Base-by-base conservation (phyloP, 768 basidiomycete genomes). In the Pleurotus sapidus region DNA sequence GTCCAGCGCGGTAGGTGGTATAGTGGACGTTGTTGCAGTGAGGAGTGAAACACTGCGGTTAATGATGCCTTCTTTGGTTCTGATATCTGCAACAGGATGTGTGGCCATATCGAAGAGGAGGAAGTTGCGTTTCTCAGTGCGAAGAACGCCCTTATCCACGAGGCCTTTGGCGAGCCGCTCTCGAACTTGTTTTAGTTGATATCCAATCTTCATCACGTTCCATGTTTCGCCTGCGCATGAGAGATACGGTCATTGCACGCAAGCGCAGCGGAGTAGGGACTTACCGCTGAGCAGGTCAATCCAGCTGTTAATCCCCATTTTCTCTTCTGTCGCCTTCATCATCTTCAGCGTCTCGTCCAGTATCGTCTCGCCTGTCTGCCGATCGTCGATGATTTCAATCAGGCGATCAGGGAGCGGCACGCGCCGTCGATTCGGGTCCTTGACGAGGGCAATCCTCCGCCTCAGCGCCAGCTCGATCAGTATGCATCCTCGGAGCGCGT, bases 171-270 rank as follows among this genome's bases (percentile, higher is more conserved):
- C 95, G 40, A 99, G 87, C 15, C 96, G 91, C 74, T 99, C 96
- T 46, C 96, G 89, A 40, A 98, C 96, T 74, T 98, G 96, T 72
- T 98, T 98, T 47, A 99, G 87, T 72, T 99, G 96, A 74, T 93
- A 99, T 20, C 95, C 95, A 55, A 99, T 98, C 75, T 98, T 98
- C 89, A 98, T 94, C 6, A 99, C 95, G 72, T 98, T 99, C 96
- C 96, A 99, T 48, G 96, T 98, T 76, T 99, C 96, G 56, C 96
- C 95, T 98, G 8, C 30, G 30, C 8, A 34, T 34, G 30, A 34
- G 30, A 34, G 30, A 34, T 34, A 34, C 30, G 30, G 30, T 34
- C 30, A 34, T 34, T 34, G 30, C 30, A 34, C 30, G 8, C 30
- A 11, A 7, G 8, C 30, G 30, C 30, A 11, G 30, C 30, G 30